Evolutionary conservation across 2,329 filamentous ascomycete species (phyloP).

Genomic region (Lasiodiplodia hormozganensis): DNA sequence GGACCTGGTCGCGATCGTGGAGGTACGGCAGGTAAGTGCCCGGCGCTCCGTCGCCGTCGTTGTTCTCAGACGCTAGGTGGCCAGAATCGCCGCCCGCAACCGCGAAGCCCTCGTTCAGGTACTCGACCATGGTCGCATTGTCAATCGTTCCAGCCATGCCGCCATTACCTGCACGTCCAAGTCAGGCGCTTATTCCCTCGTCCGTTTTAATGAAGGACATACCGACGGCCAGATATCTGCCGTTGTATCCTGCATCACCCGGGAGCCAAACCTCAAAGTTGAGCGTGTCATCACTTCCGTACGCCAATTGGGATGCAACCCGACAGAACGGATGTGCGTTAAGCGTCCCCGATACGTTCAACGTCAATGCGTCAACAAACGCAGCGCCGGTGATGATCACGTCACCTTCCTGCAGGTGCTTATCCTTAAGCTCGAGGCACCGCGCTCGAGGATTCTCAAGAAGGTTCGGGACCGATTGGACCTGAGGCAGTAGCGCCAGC

Average conservation of each 20-base stretch:
- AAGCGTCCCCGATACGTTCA: constrained; percentile 8
- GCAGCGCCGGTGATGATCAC: constrained; percentile 7
- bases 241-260: constrained; percentile 22
- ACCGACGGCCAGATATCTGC: constrained; percentile 28
- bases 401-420: constrained; percentile 3
- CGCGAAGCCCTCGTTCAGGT: constrained; percentile 31
- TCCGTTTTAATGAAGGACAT: background rate
- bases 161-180: constrained; percentile 27
- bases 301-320: constrained; percentile 10
- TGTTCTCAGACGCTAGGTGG: constrained; percentile 27
- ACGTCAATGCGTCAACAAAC: constrained; percentile 1
- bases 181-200: background rate
- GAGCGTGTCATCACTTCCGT: constrained; percentile 18
- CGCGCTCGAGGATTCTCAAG: constrained; percentile 14
- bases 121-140: constrained; percentile 22
- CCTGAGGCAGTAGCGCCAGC: constrained; percentile 1
- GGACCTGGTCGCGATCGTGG: constrained; percentile 27
- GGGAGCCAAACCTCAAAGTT: constrained; percentile 27
- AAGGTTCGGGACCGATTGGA: background rate
- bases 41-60: constrained; percentile 28
- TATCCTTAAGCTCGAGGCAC: constrained; percentile 12
- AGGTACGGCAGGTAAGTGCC: constrained; percentile 31
- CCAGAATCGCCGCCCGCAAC: constrained; percentile 31
- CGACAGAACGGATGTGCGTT: constrained; percentile 25
- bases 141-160: constrained; percentile 31